Base-by-base conservation (phyloP, 2,329 filamentous ascomycete genomes). In the Helicocarpus griseus region DNA sequence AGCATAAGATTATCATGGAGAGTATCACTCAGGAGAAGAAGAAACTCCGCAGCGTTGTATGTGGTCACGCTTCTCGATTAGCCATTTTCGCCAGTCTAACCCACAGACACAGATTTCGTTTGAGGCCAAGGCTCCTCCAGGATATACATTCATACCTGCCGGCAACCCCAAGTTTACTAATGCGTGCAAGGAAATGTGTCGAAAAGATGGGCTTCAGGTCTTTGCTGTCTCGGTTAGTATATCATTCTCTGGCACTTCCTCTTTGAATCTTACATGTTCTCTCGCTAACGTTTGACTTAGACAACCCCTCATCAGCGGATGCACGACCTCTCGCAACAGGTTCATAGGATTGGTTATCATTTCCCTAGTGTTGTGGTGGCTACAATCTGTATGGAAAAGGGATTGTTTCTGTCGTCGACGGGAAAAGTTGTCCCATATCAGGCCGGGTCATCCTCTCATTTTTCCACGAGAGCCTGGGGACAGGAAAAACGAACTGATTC, bases 291-390 rank as follows among this genome's bases (percentile, higher is more conserved):
- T 55, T n/a, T 43, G 53, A 45, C 35, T 43, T 49, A 77, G 71
- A 78, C 74, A 54, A 76, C 72, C 43, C 75, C 71, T 26, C 72
- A 77, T 58, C 65, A 69, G 54, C 65, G 73, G 46, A 73, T 69
- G 11, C 74, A 77, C 49, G 73, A 76, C 53, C 66, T 83, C 2
- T 80, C 79, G 2, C 75, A 80, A 58, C 79, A 83, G 61, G 75
- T 82, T 46, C 75, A 81, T 57, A 74, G 80, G 38, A 75, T 83
- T 55, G 81, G 81, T 14, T 79, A 81, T 61, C 80, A 83, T 61
- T 83, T 85, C 55, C 78, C 79, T 5, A 75, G 75, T 53, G 68
- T 75, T n/a, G 73, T 83, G 52, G 77, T 85, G 36, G 74, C 76
- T 40, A 69, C 76, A 53, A 78, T 78, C 33, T 82, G 79, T 60